These are phyloP conservation scores for Polytolypa hystricis DNA, from an alignment of 2,329 filamentous ascomycete species.

Conservation along the genomic window DNA sequence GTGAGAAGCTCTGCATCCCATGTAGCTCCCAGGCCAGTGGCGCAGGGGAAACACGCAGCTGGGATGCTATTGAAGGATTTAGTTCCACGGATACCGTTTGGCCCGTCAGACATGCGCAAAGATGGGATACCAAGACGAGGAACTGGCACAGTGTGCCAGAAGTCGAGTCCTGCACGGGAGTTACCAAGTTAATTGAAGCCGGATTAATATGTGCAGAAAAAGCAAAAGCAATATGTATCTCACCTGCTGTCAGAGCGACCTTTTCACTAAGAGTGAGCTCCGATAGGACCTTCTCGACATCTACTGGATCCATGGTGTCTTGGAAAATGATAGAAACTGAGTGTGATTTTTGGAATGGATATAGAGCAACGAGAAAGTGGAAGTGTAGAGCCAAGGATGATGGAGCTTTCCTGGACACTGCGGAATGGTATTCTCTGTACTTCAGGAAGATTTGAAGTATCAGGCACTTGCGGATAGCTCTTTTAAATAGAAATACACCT, in stretches of 20 bases:
- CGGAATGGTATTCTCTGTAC: too few species aligned
- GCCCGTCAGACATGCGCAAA: constrained; percentile 57
- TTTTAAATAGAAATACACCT: too few species aligned
- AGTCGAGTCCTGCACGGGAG: constrained; percentile 37
- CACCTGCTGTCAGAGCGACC: constrained; percentile 33
- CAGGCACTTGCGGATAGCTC: too few species aligned
- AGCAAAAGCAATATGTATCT: constrained; percentile 10
- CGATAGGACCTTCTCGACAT: constrained; percentile 40
- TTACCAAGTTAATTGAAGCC: constrained; percentile 1
- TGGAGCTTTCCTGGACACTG: too few species aligned
- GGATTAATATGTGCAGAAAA: not conserved
- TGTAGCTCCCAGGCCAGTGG: constrained; percentile 65
- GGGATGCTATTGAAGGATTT: constrained; percentile 57
- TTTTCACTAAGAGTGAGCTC: constrained; percentile 49
- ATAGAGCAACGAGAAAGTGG: too few species aligned
- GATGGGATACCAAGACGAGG: constrained; percentile 52
- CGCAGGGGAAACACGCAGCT: constrained; percentile 69
- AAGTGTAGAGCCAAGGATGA: too few species aligned
- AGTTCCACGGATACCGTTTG: constrained; percentile 58
- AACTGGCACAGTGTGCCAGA: constrained; percentile 58
- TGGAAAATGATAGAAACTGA: too few species aligned
- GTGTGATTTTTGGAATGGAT: too few species aligned
- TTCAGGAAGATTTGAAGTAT: too few species aligned
- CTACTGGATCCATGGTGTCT: constrained; percentile 23
- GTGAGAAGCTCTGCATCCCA: constrained; percentile 64